Evolutionary conservation across 2,329 filamentous ascomycete species (phyloP), one percentile per base, ranked within the genome.

Genomic region (Fusarium sulawesiense): DNA sequence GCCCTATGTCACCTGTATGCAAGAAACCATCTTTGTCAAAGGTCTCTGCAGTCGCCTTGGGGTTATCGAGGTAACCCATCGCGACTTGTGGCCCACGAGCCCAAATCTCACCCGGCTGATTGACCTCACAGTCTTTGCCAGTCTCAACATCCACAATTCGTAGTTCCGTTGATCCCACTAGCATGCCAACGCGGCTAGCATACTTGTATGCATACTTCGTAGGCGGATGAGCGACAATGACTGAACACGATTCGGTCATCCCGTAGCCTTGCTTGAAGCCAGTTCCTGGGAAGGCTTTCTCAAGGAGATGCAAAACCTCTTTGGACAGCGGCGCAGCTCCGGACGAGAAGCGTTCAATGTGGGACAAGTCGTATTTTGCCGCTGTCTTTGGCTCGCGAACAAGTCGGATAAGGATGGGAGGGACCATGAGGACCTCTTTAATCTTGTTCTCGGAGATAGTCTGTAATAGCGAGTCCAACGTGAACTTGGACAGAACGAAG

Each of bases 191-290:
- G 0, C 30, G 57, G 8, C 68, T 21, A 5, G 30, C 67, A 23
- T 72, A 63, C 13, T 65, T 50, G 14, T 51, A 74, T 32, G 21
- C 90, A 27, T 93, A 84, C 78, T 91, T 91, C 29, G 87, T 86
- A 1, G 92, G 82, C 0, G 92, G 89, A 73, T 96, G 93, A 0
- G 89, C 84, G 0, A 92, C 94, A 91, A 96, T 95, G 47, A 86
- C 86, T 80, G 87, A 82, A 30, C 84, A 86, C 1, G 93, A 96
- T 80, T 97, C 93, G 2, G 93, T 97, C 93, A 96, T 96, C 45
- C 93, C 93, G 76, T 97, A 97, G 80, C 93, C 61, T 27, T 75
- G 73, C 29, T 64, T 72, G 37, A 74, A 72, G 0, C 70, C 64
- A 0, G 55, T 50, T 10, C 66, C 42, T 1, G 73, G 70, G 6